Evolutionary conservation across 1,284 basidiomycete genomes (phyloP), one percentile per base, ranked within the genome.

Genomic region (Sutorius eximius): DNA sequence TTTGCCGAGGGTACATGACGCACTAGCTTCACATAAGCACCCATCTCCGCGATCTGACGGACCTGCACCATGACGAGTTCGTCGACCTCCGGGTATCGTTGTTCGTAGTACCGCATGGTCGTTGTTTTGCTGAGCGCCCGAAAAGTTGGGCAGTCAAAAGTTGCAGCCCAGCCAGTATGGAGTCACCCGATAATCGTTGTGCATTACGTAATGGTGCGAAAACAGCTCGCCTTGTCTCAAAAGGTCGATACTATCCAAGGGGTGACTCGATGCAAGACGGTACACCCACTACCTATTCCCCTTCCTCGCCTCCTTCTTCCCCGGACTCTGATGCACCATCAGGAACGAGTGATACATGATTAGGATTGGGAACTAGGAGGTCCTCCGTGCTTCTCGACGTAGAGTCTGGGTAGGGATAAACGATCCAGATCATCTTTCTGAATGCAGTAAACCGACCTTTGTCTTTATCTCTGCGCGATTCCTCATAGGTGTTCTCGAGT

Each of bases 41-140:
- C 96, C 95, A 98, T 99, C 75, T 99, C 96, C 56, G 95, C 95
- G 67, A 99, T 99, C 77, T 97, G 93, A 73, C 93, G 92, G 61
- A 99, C 96, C 74, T 98, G 95, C 45, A 98, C 95, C 95, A 98
- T 98, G 73, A 98, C 95, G 59, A 98, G 87, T 74, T 98, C 93
- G 73, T 99, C 96, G 55, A 97, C 91, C 75, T 94, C 89, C 30
- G 88, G 89, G 66, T 89, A 91, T 59, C 83, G 82, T 67, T 86
- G 85, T 69, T 89, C 84, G 70, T 91, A 92, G 72, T 91, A 92
- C 45, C 89, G 83, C 89, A 92, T 92, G 34, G 18, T 16, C 22
- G 12, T 13, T 15, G 9, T 30, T 24, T 40, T 15, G 13, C 10
- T 22, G 44, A 42, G 2, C 15, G 16, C 24, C 15, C 3, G 41